Evolutionary conservation across 2,329 filamentous ascomycete species (phyloP).

Genomic region (Lecanosticta acicola): DNA sequence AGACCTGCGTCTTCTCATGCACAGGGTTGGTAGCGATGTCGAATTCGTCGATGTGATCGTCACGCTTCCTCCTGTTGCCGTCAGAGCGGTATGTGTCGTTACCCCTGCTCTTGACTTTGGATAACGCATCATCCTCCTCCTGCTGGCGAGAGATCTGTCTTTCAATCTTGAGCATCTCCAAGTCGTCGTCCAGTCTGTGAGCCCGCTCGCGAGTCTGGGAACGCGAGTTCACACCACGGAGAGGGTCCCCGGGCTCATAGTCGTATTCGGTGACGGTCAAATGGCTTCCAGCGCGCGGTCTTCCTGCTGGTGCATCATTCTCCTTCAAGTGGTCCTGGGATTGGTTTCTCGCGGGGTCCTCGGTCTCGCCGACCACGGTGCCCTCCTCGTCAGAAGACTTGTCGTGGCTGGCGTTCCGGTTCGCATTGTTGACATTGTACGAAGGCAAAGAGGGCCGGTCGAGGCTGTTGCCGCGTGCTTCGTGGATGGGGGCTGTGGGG

Average conservation of each 20-base stretch:
- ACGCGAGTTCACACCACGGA: slow-evolving; percentile 40
- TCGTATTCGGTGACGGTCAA: slow-evolving; percentile 44
- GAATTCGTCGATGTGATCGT: slow-evolving; percentile 60
- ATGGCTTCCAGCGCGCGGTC: slow-evolving; percentile 34
- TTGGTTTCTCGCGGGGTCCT: slow-evolving; percentile 13
- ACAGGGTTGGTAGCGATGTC: slow-evolving; percentile 63
- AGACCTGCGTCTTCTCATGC: slow-evolving; percentile 60
- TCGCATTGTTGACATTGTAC: slow-evolving; percentile 31
- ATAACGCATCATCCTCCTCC: slow-evolving; percentile 28
- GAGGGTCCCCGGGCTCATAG: slow-evolving; percentile 28
- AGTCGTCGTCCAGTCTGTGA: slow-evolving; percentile 59
- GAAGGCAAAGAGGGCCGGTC: slow-evolving; percentile 23
- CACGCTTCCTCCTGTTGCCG: slow-evolving; percentile 43
- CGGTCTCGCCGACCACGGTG: slow-evolving; percentile 31
- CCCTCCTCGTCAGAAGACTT: slow-evolving; percentile 31
- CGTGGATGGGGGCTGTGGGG: slow-evolving; percentile 10
- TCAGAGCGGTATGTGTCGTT: slow-evolving; percentile 45
- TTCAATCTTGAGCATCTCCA: slow-evolving; percentile 61
- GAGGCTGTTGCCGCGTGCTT: background rate
- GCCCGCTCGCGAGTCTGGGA: slow-evolving; percentile 56
- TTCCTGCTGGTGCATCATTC: slow-evolving; percentile 8
- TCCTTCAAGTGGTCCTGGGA: slow-evolving; percentile 7
- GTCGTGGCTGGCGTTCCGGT: slow-evolving; percentile 15
- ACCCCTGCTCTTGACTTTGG: slow-evolving; percentile 26
- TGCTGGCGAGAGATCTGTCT: slow-evolving; percentile 48